These are phyloP conservation scores for Thinopyrum elongatum DNA, from an alignment of 176 grass and related monocot species.

Conservation along the genomic window DNA sequence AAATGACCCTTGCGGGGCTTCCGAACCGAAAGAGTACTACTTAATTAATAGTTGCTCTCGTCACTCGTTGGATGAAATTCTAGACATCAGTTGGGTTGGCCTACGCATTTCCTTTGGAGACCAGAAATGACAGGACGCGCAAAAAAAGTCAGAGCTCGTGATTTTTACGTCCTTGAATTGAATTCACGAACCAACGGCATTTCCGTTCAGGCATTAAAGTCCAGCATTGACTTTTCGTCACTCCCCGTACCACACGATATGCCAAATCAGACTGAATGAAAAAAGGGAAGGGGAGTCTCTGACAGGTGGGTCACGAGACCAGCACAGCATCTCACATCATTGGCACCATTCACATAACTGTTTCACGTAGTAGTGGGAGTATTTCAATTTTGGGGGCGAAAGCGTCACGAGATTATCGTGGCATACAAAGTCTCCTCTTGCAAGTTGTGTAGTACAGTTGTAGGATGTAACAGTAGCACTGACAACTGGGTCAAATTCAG, in stretches of 20 bases:
- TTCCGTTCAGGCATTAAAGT: neutral
- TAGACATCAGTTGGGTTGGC: neutral
- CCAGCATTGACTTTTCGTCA: neutral
- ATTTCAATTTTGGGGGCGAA: neutral
- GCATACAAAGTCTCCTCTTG: neutral
- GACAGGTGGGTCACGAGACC: neutral
- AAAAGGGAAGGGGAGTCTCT: neutral
- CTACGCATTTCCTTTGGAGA: neutral
- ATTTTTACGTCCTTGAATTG: neutral
- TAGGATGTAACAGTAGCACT: neutral
- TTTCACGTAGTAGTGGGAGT: neutral
- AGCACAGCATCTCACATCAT: neutral
- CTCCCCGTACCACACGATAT: neutral
- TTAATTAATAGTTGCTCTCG: no score
- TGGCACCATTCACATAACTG: neutral
- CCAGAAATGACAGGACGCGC: neutral
- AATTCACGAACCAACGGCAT: neutral
- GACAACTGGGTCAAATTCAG: neutral
- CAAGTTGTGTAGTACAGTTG: neutral
- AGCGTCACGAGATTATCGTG: neutral
- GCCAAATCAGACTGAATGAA: neutral
- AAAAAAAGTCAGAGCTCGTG: conserved; percentile 9
- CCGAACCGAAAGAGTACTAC: no score
- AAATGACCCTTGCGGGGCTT: no score
- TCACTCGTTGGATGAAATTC: neutral